phyloP scores from a whole-genome alignment of 2,329 filamentous ascomycete species.

The Nigrospora osmanthi region DNA sequence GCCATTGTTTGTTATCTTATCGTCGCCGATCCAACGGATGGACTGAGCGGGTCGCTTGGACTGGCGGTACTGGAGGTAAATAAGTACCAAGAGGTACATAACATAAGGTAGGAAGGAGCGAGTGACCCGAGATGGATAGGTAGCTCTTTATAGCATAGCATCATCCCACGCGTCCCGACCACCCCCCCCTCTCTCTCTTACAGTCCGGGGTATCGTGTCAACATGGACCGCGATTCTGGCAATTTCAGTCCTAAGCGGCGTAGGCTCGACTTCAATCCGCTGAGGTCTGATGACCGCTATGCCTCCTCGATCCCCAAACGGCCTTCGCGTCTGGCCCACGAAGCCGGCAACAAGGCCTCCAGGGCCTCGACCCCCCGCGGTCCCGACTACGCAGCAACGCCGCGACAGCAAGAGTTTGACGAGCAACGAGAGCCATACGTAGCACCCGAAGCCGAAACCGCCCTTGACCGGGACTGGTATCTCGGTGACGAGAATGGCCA shows the following conservation, averaged over 20 bases:
- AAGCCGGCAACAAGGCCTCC: conserved; percentile 6
- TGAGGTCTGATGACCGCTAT: conserved; percentile 48
- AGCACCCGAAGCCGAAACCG: conserved; percentile 61
- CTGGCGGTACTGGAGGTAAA: too few relatives aligned
- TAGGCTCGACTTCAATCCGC: conserved; percentile 53
- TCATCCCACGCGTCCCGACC: background rate
- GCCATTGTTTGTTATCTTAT: too few relatives aligned
- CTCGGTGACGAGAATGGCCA: conserved; percentile 77
- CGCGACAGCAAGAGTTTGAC: conserved; percentile 51
- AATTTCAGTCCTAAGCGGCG: conserved; percentile 53
- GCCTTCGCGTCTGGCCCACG: conserved; percentile 6
- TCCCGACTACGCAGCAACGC: conserved; percentile 26
- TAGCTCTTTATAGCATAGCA: too few relatives aligned
- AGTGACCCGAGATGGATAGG: too few relatives aligned
- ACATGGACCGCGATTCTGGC: conserved; percentile 21
- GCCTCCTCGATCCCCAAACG: conserved; percentile 38
- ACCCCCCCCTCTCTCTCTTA: background rate
- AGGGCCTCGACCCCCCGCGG: conserved; percentile 7
- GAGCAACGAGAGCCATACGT: conserved; percentile 49
- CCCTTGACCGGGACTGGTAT: conserved; percentile 89
- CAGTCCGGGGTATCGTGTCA: background rate
- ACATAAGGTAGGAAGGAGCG: too few relatives aligned
- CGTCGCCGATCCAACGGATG: too few relatives aligned
- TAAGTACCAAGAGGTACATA: too few relatives aligned
- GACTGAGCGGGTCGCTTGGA: too few relatives aligned